phyloP scores from a whole-genome alignment of 768 basidiomycete genomes.

The Psilocybe cubensis region DNA sequence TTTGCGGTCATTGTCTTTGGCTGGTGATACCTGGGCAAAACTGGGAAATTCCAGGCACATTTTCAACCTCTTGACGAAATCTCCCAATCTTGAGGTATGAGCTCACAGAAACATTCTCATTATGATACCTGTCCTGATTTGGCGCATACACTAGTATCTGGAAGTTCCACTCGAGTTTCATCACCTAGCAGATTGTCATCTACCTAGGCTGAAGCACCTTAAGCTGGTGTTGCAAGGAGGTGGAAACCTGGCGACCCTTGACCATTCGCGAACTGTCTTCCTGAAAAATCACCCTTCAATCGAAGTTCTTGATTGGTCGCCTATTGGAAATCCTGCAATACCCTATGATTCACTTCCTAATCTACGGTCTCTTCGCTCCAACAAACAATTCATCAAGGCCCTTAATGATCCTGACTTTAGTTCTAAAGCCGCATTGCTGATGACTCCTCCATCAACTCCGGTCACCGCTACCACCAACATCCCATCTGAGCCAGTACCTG shows the following conservation, averaged over 20 bases:
- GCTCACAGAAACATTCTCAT: background rate
- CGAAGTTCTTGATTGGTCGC: conserved; percentile 51
- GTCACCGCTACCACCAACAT: conserved; percentile 19
- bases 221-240: conserved; percentile 46
- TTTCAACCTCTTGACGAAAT: conserved; percentile 29
- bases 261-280: conserved; percentile 40
- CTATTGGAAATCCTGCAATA: conserved; percentile 36
- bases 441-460: conserved; percentile 27
- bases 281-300: conserved; percentile 48
- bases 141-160: conserved; percentile 35
- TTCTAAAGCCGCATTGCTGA: conserved; percentile 7
- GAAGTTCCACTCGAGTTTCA: conserved; percentile 51
- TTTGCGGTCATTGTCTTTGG: conserved; percentile 31
- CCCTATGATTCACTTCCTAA: conserved; percentile 42
- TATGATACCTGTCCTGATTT: background rate
- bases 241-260: conserved; percentile 32
- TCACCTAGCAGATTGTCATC: conserved; percentile 35
- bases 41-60: conserved; percentile 32
- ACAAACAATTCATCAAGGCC: conserved; percentile 36
- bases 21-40: conserved; percentile 33
- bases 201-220: conserved; percentile 45
- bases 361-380: conserved; percentile 40
- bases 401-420: conserved; percentile 29
- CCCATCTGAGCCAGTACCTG: conserved; percentile 12
- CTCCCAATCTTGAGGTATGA: conserved; percentile 33